These are phyloP conservation scores for Ambrosia hybrid DNA, from an alignment of 140 eudicot genomes.

Conservation along the genomic window DNA sequence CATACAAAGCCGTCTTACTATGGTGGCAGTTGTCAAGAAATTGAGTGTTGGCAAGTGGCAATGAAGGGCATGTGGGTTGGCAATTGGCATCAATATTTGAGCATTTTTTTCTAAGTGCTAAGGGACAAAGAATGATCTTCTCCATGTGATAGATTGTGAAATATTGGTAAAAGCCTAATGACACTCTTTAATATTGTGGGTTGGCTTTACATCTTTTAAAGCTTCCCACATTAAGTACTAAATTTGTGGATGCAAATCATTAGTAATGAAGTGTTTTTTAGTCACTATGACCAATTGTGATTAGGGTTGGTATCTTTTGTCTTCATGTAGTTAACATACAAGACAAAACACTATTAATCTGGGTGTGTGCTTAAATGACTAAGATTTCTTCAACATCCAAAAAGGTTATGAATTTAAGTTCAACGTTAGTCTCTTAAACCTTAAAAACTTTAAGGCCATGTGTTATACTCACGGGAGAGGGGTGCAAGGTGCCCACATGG, in stretches of 20 bases:
- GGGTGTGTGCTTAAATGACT: neutral
- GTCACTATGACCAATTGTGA: slow-evolving; percentile 20
- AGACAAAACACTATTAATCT: slow-evolving; percentile 21
- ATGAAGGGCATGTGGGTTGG: slow-evolving; percentile 37
- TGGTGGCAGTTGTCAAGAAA: slow-evolving; percentile 13
- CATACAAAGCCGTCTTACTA: slow-evolving; percentile 4
- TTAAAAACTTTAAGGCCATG: no score
- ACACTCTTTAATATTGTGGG: slow-evolving; percentile 33
- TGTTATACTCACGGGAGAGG: no score
- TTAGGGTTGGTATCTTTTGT: slow-evolving; percentile 32
- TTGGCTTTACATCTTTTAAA: slow-evolving; percentile 18
- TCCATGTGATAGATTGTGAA: slow-evolving; percentile 32
- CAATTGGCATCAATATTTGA: slow-evolving; percentile 13
- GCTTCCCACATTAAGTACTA: slow-evolving; percentile 8
- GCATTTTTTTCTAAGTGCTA: slow-evolving; percentile 25
- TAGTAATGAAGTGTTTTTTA: slow-evolving; percentile 20
- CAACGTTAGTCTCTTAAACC: no score
- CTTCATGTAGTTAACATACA: slow-evolving; percentile 13
- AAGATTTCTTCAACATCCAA: neutral
- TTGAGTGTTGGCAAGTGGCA: slow-evolving; percentile 18
- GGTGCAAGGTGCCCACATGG: no score
- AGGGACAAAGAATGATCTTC: slow-evolving; percentile 37
- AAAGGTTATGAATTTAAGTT: neutral
- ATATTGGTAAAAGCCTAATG: slow-evolving; percentile 32
- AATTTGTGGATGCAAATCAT: slow-evolving; percentile 27